Conservation (phyloP, 148 eudicot genomes). For the Persicaria tinctoria region DNA sequence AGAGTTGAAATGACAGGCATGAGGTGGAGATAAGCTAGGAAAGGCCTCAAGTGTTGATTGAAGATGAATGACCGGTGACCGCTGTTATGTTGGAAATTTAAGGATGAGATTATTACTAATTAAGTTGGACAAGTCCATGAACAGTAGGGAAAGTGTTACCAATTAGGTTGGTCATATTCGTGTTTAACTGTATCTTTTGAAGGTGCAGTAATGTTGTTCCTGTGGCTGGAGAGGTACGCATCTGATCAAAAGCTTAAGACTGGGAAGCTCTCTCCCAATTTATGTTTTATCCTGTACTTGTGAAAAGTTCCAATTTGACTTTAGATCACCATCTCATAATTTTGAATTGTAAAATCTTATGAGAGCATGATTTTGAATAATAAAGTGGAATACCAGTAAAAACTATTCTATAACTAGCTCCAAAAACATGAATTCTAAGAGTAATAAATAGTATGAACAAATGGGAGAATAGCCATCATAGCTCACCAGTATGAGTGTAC, state of each 20-base stretch:
- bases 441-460: not conserved
- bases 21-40: too few species aligned
- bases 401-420: too few species aligned
- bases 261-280: constrained; percentile 17
- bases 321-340: too few species aligned
- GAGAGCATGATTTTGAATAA: too few species aligned
- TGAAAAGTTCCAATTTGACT: not conserved
- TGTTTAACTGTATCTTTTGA: not conserved
- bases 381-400: too few species aligned
- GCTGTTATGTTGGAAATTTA: constrained; percentile 18
- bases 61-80: too few species aligned
- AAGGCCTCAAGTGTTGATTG: too few species aligned
- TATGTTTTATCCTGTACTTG: constrained; percentile 21
- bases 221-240: constrained; percentile 12
- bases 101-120: constrained; percentile 9
- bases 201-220: not conserved
- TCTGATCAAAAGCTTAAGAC: constrained; percentile 16
- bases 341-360: too few species aligned
- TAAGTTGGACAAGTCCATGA: too few species aligned
- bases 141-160: not conserved
- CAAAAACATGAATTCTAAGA: not conserved
- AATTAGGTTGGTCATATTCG: not conserved
- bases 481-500: constrained; percentile 20
- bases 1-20: too few species aligned
- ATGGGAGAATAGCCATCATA: not conserved